These are phyloP conservation scores for Cercospora beticola DNA, from an alignment of 2,329 filamentous ascomycete genomes.

Conservation along the genomic window DNA sequence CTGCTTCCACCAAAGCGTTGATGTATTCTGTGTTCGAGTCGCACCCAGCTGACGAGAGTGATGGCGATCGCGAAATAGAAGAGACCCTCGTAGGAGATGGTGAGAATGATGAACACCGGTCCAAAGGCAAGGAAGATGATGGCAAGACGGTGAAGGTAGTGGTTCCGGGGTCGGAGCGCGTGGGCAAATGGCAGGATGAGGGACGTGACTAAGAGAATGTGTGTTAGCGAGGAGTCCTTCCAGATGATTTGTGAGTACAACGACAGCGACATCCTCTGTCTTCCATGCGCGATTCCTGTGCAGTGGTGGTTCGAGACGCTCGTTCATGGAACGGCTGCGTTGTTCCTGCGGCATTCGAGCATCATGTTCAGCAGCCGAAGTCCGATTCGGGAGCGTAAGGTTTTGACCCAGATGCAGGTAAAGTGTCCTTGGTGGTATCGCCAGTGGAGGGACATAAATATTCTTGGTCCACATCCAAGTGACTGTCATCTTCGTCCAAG, in stretches of 20 bases:
- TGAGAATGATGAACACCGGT: slow-evolving; percentile 90
- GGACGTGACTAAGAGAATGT: slow-evolving; percentile 66
- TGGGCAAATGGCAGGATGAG: slow-evolving; percentile 80
- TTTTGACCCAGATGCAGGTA: background rate
- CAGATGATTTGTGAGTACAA: background rate
- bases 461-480: slow-evolving; percentile 14
- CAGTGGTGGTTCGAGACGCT: background rate
- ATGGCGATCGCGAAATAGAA: slow-evolving; percentile 91
- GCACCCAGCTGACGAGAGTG: slow-evolving; percentile 82
- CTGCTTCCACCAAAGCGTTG: slow-evolving; percentile 23
- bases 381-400: background rate
- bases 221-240: slow-evolving; percentile 21
- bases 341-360: background rate
- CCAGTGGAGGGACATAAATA: slow-evolving; percentile 8
- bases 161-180: slow-evolving; percentile 72
- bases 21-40: slow-evolving; percentile 79
- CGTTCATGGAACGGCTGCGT: background rate
- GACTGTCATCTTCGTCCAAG: slow-evolving; percentile 11
- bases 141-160: slow-evolving; percentile 86
- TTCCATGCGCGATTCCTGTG: background rate
- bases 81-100: slow-evolving; percentile 93
- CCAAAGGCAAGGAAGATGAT: slow-evolving; percentile 91
- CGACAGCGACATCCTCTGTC: background rate
- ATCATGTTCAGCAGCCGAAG: background rate
- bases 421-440: slow-evolving; percentile 7